Conservation (phyloP, 2,329 filamentous ascomycete species). For the Colletotrichum scovillei region DNA sequence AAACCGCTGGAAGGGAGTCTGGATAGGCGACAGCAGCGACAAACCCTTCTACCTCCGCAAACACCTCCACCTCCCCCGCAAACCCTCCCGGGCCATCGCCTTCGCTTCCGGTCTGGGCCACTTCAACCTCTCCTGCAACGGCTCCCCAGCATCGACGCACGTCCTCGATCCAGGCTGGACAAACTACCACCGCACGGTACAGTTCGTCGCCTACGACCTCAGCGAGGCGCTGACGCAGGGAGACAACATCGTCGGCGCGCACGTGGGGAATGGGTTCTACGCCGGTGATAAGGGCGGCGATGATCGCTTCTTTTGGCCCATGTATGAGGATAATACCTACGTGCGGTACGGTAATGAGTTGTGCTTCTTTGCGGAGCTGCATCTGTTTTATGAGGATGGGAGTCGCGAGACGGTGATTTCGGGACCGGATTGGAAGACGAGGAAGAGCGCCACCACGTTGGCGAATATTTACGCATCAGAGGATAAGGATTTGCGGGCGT, state of each 20-base stretch:
- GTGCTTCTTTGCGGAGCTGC: conserved; percentile 53
- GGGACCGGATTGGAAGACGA: conserved; percentile 49
- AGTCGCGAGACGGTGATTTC: conserved; percentile 48
- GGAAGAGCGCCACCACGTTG: conserved; percentile 51
- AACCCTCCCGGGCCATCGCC: conserved; percentile 46
- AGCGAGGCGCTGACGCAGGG: conserved; percentile 45
- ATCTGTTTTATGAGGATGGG: conserved; percentile 50
- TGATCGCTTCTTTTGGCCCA: conserved; percentile 55
- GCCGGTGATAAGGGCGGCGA: conserved; percentile 51
- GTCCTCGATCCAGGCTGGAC: conserved; percentile 53
- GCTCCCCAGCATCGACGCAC: conserved; percentile 46
- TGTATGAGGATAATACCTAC: conserved; percentile 54
- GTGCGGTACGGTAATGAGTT: conserved; percentile 51
- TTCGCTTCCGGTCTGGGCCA: conserved; percentile 53
- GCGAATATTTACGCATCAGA: conserved; percentile 55
- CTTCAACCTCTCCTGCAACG: conserved; percentile 51
- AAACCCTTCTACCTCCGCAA: conserved; percentile 54
- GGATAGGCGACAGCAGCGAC: conserved; percentile 52
- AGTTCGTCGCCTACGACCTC: conserved; percentile 56
- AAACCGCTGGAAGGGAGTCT: conserved; percentile 53
- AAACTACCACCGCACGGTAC: conserved; percentile 52
- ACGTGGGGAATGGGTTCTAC: conserved; percentile 57
- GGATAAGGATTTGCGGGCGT: conserved; percentile 48
- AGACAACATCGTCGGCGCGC: conserved; percentile 53
- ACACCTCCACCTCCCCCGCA: conserved; percentile 41